Conservation (phyloP, 257 asterid species). For the Scutellaria minor region DNA sequence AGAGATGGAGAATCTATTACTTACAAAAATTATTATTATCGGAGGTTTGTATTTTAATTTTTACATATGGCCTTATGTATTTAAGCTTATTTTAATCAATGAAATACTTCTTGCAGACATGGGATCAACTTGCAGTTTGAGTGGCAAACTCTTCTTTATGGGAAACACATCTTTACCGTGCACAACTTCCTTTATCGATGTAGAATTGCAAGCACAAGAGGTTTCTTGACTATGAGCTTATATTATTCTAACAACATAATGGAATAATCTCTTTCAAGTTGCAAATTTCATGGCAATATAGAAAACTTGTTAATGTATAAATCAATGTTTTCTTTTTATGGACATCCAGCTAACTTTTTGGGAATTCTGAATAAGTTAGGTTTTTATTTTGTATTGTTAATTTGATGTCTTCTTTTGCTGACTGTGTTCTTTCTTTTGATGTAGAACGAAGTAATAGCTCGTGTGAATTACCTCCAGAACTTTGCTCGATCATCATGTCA, state of each 20-base stretch:
- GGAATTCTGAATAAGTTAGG: neutral
- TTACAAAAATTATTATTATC: slow-evolving; percentile 51
- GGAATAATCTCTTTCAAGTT: neutral
- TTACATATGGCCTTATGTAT: neutral
- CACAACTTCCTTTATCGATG: slow-evolving; percentile 62
- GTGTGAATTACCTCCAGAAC: slow-evolving; percentile 82
- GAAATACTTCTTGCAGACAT: slow-evolving; percentile 51
- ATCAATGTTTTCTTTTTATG: neutral
- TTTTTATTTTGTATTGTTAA: neutral
- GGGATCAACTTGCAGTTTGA: slow-evolving; percentile 52
- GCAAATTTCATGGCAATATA: neutral
- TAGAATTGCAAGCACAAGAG: slow-evolving; percentile 50
- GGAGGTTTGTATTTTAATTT: slow-evolving; percentile 43
- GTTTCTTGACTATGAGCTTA: slow-evolving; percentile 36
- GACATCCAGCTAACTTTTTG: neutral
- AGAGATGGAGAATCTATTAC: slow-evolving; percentile 48
- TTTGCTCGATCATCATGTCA: slow-evolving; percentile 67
- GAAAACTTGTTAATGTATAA: neutral
- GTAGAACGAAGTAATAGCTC: slow-evolving; percentile 55
- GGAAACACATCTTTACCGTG: slow-evolving; percentile 45
- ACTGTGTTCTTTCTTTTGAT: slow-evolving; percentile 9
- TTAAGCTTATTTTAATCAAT: slow-evolving; percentile 2
- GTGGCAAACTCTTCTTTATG: slow-evolving; percentile 56
- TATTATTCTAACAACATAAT: neutral
- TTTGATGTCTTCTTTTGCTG: slow-evolving; percentile 5